A percentile compares a stretch with the other conserved stretches of the same genome.
Conservation (phyloP, 1,284 basidiomycete species). For the Polyporus tsugae region DNA sequence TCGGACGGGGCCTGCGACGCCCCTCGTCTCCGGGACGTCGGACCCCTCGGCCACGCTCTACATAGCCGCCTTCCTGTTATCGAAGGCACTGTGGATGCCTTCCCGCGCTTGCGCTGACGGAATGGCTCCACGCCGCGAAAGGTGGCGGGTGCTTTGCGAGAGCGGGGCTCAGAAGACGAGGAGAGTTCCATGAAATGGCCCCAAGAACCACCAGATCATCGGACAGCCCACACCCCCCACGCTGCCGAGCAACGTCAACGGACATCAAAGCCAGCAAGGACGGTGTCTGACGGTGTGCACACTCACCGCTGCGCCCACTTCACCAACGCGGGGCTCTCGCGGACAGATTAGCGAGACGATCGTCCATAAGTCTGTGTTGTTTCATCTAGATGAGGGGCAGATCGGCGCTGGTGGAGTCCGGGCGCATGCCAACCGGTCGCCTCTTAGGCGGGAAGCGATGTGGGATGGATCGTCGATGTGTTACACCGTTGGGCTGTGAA, state of each 20-base stretch:
- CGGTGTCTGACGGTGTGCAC: not conserved
- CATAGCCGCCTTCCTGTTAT: not conserved
- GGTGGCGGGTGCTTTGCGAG: constrained; percentile 27
- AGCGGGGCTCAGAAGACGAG: not conserved
- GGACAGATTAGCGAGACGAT: not conserved
- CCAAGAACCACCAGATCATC: not conserved
- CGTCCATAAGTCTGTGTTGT: not conserved
- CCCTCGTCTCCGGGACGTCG: constrained; percentile 29
- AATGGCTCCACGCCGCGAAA: constrained; percentile 13
- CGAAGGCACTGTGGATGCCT: constrained; percentile 2
- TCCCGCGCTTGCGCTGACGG: not conserved
- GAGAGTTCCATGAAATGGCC: not conserved
- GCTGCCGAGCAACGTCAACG: constrained; percentile 16
- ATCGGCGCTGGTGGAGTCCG: constrained; percentile 7
- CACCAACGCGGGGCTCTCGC: not conserved
- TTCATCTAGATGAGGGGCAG: not conserved
- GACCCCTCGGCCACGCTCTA: constrained; percentile 7
- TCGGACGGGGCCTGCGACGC: not conserved
- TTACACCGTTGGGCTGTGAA: not conserved
- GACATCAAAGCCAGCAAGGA: constrained; percentile 6
- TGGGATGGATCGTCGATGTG: constrained; percentile 9
- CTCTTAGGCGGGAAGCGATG: not conserved
- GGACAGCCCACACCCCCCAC: not conserved
- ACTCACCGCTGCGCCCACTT: not conserved
- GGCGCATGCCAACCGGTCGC: not conserved